Base-by-base conservation (phyloP, 495 filamentous ascomycete species). In the Polyplosphaeria fusca region DNA sequence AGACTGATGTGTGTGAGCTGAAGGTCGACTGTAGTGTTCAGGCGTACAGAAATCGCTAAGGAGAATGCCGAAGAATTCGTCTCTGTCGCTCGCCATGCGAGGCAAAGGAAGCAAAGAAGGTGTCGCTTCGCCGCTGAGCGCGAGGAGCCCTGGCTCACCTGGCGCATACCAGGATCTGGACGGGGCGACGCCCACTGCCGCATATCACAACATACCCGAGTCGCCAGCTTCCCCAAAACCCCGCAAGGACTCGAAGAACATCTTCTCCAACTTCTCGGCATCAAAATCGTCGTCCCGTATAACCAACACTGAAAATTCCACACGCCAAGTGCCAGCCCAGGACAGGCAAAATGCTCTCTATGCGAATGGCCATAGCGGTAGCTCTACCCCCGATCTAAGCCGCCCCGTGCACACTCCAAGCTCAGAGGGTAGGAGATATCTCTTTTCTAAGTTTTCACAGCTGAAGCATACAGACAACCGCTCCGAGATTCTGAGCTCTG, bases 231-330 rank as follows among this genome's bases (percentile, higher is more conserved):
- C 72, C 16, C 66, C 74, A 2, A 80, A 75, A 59, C 79, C 79
- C 52, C 63, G 68, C 16, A 67, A 79, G 51, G 80, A 82, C 51
- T 67, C 73, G 4, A 82, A 80, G 5, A 77, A 72, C 49, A 78
- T 83, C 40, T 84, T 84, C 54, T 72, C 78, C 20, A 82, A 74
- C 46, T 68, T 81, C 51, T 79, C 79, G 53, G 77, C 78, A 20
- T 75, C 79, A 0, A 82, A 79, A 47, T 76, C 78, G 9, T 82
- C 80, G 0, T 76, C 68, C 23, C 68, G 68, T 35, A 52, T 73
- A 9, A 43, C 58, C 9, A 51, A 58, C 2, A 41, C 68, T 1
- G 72, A 74, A 28, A 51, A 66, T 14, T 60, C 61, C 22, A 41
- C 46, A 14, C 45, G 56, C 1, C 45, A 60, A 27, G 43, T 48